phyloP scores from a whole-genome alignment of 129 eudicot species.

The Deinandra increscens region DNA sequence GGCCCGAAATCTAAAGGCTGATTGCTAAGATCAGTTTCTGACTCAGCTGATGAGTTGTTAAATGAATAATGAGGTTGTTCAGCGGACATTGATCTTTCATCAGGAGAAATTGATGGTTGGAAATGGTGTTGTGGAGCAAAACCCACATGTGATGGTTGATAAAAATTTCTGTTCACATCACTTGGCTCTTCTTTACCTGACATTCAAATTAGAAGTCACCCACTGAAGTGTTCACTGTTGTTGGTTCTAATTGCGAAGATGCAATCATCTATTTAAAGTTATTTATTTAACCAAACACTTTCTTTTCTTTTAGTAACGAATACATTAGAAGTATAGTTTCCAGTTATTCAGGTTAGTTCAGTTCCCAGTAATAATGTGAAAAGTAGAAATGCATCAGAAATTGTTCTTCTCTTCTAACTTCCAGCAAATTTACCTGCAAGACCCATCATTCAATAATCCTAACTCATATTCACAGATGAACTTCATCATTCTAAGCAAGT shows the following conservation, averaged over 20 bases:
- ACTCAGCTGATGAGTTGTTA: conserved; percentile 48
- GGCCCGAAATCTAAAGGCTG: conserved; percentile 71
- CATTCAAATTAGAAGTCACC: conserved; percentile 40
- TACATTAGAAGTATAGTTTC: conserved; percentile 1
- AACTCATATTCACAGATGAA: conserved; percentile 19
- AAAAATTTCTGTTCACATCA: conserved; percentile 42
- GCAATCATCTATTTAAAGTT: conserved; percentile 3
- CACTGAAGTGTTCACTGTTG: conserved; percentile 17
- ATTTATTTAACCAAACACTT: background rate
- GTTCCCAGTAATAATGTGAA: conserved; percentile 18
- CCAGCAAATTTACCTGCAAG: conserved; percentile 28
- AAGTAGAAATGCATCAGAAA: conserved; percentile 2
- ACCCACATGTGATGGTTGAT: conserved; percentile 45
- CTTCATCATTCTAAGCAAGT: conserved; percentile 10
- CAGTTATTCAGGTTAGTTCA: conserved; percentile 6
- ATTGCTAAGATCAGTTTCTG: conserved; percentile 54
- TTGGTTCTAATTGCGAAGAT: conserved; percentile 10
- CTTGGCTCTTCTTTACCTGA: conserved; percentile 70
- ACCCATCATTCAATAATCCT: conserved; percentile 26
- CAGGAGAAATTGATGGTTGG: conserved; percentile 46
- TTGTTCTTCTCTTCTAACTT: conserved; percentile 26
- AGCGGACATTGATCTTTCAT: conserved; percentile 36
- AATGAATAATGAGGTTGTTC: conserved; percentile 56
- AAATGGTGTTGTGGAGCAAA: conserved; percentile 47
- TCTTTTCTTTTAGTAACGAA: conserved; percentile 15